Base-by-base conservation (phyloP, 2,329 filamentous ascomycete species). In the Hypomyces perniciosus region DNA sequence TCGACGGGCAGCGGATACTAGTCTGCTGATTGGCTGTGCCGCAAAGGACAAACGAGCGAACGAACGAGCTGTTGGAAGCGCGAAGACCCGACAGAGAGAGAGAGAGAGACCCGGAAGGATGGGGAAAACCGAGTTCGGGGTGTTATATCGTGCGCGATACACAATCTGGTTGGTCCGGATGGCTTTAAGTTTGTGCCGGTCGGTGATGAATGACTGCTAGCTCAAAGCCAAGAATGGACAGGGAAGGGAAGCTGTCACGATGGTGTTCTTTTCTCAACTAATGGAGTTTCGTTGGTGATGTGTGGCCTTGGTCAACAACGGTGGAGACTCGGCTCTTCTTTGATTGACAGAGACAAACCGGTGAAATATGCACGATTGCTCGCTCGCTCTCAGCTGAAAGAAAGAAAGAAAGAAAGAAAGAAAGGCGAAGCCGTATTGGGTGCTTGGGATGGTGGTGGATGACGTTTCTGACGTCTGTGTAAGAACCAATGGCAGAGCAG, bases 171-270 rank as follows among this genome's bases (percentile, higher is more conserved):
- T 52, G 44, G 50, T 34, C 41, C 50, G 50, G 50, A 28, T 29
- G 13, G 26, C 39, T 46, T 52, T 52, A 52, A 52, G 50, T 52
- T 52, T 48, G 27, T 48, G 26, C 50, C 45, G 39, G 48, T 42
- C 37, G 26, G 48, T 42, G 48, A 51, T 51, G 39, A 42, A 43
- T 20, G 31, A 43, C 29, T 27, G 46, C 44, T 51, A 46, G 48
- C 48, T 20, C 35, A 39, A 28, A 37, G 20, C 29, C 35, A 38
- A 40, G 37, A 50, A 29, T 29, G 38, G 30, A 38, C 35, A 46
- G 30, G 27, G 37, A 51, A 46, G 30, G 27, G 37, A 51, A 42
- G 30, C 41, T 42, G 48, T 46, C 48, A 51, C 48, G 48, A 51
- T 51, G 48, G 20, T 20, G 20, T 20, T 20, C 20, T 20, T 20